Conservation (phyloP, 2,329 filamentous ascomycete genomes). For the Nigrospora oryzae region DNA sequence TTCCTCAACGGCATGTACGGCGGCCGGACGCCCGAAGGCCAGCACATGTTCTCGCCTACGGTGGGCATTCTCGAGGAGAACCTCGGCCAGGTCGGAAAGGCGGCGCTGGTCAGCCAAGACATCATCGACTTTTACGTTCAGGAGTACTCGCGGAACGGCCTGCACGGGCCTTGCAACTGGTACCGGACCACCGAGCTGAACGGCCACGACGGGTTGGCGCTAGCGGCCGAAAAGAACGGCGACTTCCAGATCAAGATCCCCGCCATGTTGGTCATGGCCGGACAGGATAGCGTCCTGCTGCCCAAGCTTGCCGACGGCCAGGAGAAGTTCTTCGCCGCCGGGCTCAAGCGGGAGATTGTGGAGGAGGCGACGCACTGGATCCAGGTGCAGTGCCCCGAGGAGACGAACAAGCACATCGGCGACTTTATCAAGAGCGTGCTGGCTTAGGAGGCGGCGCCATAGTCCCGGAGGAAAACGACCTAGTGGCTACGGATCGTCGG, state of each 20-base stretch:
- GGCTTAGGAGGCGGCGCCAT: neutral
- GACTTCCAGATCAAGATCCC: constrained; percentile 45
- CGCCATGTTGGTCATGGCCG: constrained; percentile 66
- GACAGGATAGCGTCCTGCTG: constrained; percentile 63
- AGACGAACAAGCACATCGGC: constrained; percentile 61
- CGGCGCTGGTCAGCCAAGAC: constrained; percentile 47
- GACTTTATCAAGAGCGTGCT: constrained; percentile 36
- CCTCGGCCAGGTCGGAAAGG: constrained; percentile 38
- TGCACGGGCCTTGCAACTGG: constrained; percentile 81
- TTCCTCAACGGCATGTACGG: constrained; percentile 69
- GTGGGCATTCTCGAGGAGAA: constrained; percentile 58
- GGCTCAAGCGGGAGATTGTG: constrained; percentile 56
- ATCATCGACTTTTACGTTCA: constrained; percentile 72
- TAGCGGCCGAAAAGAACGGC: constrained; percentile 47
- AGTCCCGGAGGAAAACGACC: too few species aligned
- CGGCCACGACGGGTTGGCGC: constrained; percentile 68
- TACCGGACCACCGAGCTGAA: constrained; percentile 74
- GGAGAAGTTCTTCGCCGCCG: constrained; percentile 52
- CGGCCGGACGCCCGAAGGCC: constrained; percentile 49
- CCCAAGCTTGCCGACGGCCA: constrained; percentile 64
- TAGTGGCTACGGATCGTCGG: too few species aligned
- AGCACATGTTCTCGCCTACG: constrained; percentile 52
- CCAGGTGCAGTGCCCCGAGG: constrained; percentile 60
- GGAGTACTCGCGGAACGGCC: constrained; percentile 60
- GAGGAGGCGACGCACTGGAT: constrained; percentile 71